Percentiles rank a stretch among this genome's conserved stretches.
Conservation (phyloP, 129 eudicot species). For the Rutidosis leptorrhynchoides region DNA sequence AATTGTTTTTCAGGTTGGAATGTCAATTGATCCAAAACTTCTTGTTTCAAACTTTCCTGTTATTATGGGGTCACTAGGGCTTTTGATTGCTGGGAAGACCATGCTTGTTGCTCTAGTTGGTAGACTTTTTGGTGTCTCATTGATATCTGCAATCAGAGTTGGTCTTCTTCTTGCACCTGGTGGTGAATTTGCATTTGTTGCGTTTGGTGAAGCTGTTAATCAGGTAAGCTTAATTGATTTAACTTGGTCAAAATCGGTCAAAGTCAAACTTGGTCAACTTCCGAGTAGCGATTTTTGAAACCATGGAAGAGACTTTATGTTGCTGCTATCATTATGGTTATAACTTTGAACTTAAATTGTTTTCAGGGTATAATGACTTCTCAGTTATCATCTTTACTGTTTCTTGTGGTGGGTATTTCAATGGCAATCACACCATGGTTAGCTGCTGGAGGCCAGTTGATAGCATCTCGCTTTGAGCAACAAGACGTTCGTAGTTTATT, state of each 20-base stretch:
- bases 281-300: no score
- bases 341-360: conserved; percentile 14
- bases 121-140: conserved; percentile 77
- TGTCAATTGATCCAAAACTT: conserved; percentile 98
- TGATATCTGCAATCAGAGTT: conserved; percentile 82
- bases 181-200: conserved; percentile 99
- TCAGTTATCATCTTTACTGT: conserved; percentile 86
- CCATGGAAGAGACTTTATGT: not conserved
- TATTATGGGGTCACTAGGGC: conserved; percentile 70
- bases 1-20: conserved; percentile 78
- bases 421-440: conserved; percentile 98
- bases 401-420: conserved; percentile 97
- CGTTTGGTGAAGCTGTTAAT: conserved; percentile 99
- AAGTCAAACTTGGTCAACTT: no score
- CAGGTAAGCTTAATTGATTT: conserved; percentile 52
- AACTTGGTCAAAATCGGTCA: no score
- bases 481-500: conserved; percentile 91
- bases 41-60: conserved; percentile 88
- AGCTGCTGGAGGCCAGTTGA: conserved; percentile 98
- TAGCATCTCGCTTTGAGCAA: conserved; percentile 96
- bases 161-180: conserved; percentile 99
- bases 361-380: conserved; percentile 96
- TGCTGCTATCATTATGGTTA: not conserved
- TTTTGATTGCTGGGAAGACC: conserved; percentile 83
- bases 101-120: conserved; percentile 75